These are phyloP conservation scores for Cinchona pubescens DNA, from an alignment of 257 asterid genomes.

Conservation along the genomic window DNA sequence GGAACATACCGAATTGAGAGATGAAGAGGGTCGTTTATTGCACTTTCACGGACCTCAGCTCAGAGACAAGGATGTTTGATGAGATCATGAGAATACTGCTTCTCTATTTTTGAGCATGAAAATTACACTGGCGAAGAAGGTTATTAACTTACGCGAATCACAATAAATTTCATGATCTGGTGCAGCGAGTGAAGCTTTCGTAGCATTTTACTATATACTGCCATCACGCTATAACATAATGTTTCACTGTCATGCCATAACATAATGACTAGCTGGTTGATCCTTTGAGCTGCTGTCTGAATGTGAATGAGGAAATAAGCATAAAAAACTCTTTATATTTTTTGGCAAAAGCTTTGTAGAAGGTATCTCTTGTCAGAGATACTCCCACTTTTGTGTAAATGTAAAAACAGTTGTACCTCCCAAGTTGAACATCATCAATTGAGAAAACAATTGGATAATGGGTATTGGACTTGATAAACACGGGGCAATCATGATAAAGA, in stretches of 20 bases:
- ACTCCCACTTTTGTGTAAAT: not conserved
- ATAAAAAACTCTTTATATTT: not conserved
- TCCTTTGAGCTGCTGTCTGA: not conserved
- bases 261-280: not conserved
- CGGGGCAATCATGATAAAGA: conserved; percentile 57
- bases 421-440: conserved; percentile 29
- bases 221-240: not conserved
- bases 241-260: not conserved
- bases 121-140: not conserved
- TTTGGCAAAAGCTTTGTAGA: not conserved
- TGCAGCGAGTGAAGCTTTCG: not conserved
- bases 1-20: not conserved
- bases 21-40: not conserved
- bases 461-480: too few relatives aligned
- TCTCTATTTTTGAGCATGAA: not conserved
- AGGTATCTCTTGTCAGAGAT: not conserved
- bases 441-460: conserved; percentile 58
- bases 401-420: not conserved
- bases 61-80: too few relatives aligned
- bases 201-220: not conserved
- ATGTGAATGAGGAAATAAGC: not conserved
- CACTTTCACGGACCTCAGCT: not conserved
- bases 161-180: not conserved
- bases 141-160: not conserved
- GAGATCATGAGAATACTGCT: not conserved